A percentile compares a stretch with the other conserved stretches of the same genome.
Evolutionary conservation across 352 stramenopile genomes (phyloP).

Genomic region (Globisporangium orthogonon): DNA sequence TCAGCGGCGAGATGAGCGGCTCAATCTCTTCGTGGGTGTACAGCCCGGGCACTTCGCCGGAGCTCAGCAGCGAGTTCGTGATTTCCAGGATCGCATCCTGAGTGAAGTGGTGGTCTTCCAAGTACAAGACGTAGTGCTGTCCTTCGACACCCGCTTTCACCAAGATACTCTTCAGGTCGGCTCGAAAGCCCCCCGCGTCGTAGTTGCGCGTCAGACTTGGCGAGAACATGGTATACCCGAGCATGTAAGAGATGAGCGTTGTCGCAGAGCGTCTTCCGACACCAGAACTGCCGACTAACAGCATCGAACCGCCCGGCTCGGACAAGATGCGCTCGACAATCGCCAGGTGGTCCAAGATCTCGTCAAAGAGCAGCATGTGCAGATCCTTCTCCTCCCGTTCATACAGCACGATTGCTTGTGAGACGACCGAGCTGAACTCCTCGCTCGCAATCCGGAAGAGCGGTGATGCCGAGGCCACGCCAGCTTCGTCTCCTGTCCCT

Average conservation of each 20-base stretch:
- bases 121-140: conserved; percentile 82
- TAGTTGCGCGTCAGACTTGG: conserved; percentile 77
- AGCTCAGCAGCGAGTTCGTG: conserved; percentile 89
- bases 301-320: conserved; percentile 77
- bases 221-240: conserved; percentile 84
- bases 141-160: conserved; percentile 81
- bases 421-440: conserved; percentile 83
- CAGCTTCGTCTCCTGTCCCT: conserved; percentile 2
- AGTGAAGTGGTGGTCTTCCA: conserved; percentile 92
- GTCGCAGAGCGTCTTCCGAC: conserved; percentile 84
- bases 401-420: conserved; percentile 91
- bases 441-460: conserved; percentile 59
- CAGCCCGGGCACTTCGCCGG: conserved; percentile 89
- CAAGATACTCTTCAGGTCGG: conserved; percentile 89
- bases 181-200: conserved; percentile 63
- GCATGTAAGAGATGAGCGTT: conserved; percentile 86
- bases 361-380: conserved; percentile 90
- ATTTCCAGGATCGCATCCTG: conserved; percentile 89
- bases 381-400: conserved; percentile 93
- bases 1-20: conserved; percentile 83
- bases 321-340: conserved; percentile 88
- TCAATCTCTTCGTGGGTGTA: conserved; percentile 94
- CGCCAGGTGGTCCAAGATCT: conserved; percentile 90
- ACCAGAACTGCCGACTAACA: conserved; percentile 86
- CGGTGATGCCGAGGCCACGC: conserved; percentile 19